Conservation (phyloP, 169 alveolate genomes). For the Plasmodium ovale region DNA sequence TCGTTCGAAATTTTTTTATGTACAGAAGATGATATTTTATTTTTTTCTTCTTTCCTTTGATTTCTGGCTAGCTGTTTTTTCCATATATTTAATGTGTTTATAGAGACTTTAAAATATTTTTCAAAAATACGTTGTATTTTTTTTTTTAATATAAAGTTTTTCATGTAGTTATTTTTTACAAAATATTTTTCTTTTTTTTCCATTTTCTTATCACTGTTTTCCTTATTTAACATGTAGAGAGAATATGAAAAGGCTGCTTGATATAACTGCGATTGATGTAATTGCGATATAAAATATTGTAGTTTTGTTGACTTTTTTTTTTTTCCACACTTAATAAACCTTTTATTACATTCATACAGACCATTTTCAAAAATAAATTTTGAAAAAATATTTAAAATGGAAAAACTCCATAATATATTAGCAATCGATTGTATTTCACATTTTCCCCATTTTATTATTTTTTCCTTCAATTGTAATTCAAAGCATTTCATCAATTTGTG, state of each 20-base stretch:
- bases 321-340: conserved; percentile 47
- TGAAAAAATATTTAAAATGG: conserved; percentile 47
- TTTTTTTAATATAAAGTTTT: neutral
- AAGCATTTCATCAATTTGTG: conserved; percentile 3
- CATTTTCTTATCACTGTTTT: neutral
- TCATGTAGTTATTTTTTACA: neutral
- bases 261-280: conserved; percentile 67
- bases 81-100: conserved; percentile 60
- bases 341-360: conserved; percentile 62
- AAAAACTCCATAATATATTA: conserved; percentile 67
- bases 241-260: conserved; percentile 62
- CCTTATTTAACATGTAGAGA: conserved; percentile 13
- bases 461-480: conserved; percentile 30
- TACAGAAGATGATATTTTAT: conserved; percentile 49
- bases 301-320: conserved; percentile 42
- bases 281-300: conserved; percentile 50
- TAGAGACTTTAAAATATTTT: conserved; percentile 44
- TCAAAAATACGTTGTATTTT: conserved; percentile 64
- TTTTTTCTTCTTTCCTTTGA: conserved; percentile 66
- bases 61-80: conserved; percentile 70
- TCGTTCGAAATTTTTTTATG: conserved; percentile 66
- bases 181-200: neutral
- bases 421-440: conserved; percentile 68
- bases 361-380: conserved; percentile 40
- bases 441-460: conserved; percentile 41